Percentiles rank a stretch among this genome's conserved stretches.
Evolutionary conservation across 1,139 yeast genomes (phyloP).

Genomic region (Kodamaea alishanica): DNA sequence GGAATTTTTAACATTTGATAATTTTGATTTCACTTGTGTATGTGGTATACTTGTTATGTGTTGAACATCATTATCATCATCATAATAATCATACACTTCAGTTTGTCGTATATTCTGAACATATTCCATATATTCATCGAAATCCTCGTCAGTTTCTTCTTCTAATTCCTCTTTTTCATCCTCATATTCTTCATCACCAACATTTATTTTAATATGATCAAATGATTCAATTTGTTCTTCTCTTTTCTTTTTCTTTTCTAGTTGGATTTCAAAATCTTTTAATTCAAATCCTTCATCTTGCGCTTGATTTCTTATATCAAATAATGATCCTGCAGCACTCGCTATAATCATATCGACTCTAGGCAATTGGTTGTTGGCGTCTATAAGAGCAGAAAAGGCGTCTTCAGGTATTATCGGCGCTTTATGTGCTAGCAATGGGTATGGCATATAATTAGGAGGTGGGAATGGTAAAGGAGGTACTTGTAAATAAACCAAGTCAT

Average conservation of each 20-base stretch:
- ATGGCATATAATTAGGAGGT: conserved; percentile 49
- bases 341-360: conserved; percentile 48
- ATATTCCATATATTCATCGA: conserved; percentile 12
- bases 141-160: conserved; percentile 24
- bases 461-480: conserved; percentile 50
- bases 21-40: conserved; percentile 3
- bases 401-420: conserved; percentile 36
- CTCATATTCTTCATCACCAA: conserved; percentile 43
- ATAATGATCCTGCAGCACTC: conserved; percentile 47
- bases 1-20: conserved; percentile 5
- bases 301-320: conserved; percentile 37
- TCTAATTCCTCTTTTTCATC: conserved; percentile 29
- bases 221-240: conserved; percentile 1
- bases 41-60: background rate
- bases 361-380: conserved; percentile 38
- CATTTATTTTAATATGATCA: conserved; percentile 45
- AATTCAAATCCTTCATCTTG: conserved; percentile 28
- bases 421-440: conserved; percentile 38
- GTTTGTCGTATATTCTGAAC: conserved; percentile 5
- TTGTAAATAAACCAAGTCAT: conserved; percentile 13
- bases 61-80: background rate
- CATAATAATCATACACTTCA: conserved; percentile 4
- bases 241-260: conserved; percentile 9
- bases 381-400: conserved; percentile 35
- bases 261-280: background rate